A percentile compares a stretch with the other conserved stretches of the same genome.
Evolutionary conservation across 2,329 filamentous ascomycete genomes (phyloP).

Genomic region (Alternaria arbusti): DNA sequence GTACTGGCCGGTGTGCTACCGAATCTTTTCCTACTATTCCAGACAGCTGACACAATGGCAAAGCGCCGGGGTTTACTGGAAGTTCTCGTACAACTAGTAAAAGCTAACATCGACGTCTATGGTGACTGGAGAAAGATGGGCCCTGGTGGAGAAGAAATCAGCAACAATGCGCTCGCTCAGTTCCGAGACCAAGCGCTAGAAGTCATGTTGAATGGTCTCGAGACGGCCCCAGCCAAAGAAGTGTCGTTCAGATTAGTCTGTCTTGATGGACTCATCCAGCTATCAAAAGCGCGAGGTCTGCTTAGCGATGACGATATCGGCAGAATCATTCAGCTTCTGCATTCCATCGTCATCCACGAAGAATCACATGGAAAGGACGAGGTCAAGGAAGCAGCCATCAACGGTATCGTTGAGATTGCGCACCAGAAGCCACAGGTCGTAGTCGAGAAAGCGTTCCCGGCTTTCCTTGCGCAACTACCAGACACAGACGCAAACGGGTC

Average conservation of each 20-base stretch:
- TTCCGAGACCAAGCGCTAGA: slow-evolving; percentile 52
- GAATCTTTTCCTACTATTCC: slow-evolving; percentile 65
- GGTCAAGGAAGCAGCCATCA: slow-evolving; percentile 64
- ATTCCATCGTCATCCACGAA: slow-evolving; percentile 67
- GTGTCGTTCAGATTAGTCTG: slow-evolving; percentile 57
- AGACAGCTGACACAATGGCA: slow-evolving; percentile 65
- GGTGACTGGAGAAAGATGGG: slow-evolving; percentile 60
- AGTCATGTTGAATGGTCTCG: slow-evolving; percentile 52
- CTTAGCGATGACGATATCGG: slow-evolving; percentile 52
- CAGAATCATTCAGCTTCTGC: slow-evolving; percentile 64
- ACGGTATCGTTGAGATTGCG: slow-evolving; percentile 65
- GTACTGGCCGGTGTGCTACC: slow-evolving; percentile 64
- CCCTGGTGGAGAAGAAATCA: slow-evolving; percentile 38
- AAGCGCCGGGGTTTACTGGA: slow-evolving; percentile 69
- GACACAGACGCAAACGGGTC: slow-evolving; percentile 59
- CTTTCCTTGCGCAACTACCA: slow-evolving; percentile 69
- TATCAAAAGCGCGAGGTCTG: slow-evolving; percentile 51
- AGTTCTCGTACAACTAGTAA: slow-evolving; percentile 63
- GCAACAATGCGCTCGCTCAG: slow-evolving; percentile 47
- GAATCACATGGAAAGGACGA: slow-evolving; percentile 63
- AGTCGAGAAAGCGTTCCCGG: slow-evolving; percentile 69
- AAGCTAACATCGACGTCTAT: slow-evolving; percentile 64
- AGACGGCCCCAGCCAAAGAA: slow-evolving; percentile 54
- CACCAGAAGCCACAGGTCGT: slow-evolving; percentile 67
- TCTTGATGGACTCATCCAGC: slow-evolving; percentile 52